A percentile compares a stretch with the other conserved stretches of the same genome.
These are phyloP conservation scores for Sphagnum tenellum DNA, from an alignment of 225 moss, liverwort and hornwort genomes.

Conservation along the genomic window DNA sequence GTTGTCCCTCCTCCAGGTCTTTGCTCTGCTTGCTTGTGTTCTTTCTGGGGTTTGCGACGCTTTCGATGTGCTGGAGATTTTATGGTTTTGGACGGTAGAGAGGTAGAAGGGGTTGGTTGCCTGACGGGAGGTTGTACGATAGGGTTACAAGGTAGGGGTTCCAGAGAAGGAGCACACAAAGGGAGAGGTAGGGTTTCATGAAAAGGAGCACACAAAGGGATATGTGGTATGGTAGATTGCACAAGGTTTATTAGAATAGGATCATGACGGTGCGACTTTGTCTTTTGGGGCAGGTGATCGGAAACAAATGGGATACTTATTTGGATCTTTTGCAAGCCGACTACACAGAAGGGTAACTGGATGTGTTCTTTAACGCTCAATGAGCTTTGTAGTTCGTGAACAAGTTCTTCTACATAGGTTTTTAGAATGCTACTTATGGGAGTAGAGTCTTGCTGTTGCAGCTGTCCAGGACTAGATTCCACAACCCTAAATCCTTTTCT, in stretches of 20 bases:
- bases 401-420: not conserved
- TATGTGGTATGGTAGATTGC: not conserved
- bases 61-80: not conserved
- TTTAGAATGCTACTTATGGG: no score
- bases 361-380: not conserved
- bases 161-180: no score
- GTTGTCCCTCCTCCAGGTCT: not conserved
- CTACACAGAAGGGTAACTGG: slow-evolving; percentile 76
- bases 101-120: no score
- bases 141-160: no score
- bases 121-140: no score
- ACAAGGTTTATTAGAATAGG: no score
- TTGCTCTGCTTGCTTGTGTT: not conserved
- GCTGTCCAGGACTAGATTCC: no score
- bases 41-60: not conserved
- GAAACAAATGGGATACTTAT: slow-evolving; percentile 97
- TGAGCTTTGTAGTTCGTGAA: not conserved
- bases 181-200: no score
- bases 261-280: no score
- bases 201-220: not conserved
- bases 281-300: slow-evolving; percentile 53
- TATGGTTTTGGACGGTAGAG: no score
- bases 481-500: no score
- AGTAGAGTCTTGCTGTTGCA: no score
- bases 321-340: slow-evolving; percentile 91